These are phyloP conservation scores for Taphrina wiesneri DNA, from an alignment of 1,139 yeast species.

Conservation along the genomic window DNA sequence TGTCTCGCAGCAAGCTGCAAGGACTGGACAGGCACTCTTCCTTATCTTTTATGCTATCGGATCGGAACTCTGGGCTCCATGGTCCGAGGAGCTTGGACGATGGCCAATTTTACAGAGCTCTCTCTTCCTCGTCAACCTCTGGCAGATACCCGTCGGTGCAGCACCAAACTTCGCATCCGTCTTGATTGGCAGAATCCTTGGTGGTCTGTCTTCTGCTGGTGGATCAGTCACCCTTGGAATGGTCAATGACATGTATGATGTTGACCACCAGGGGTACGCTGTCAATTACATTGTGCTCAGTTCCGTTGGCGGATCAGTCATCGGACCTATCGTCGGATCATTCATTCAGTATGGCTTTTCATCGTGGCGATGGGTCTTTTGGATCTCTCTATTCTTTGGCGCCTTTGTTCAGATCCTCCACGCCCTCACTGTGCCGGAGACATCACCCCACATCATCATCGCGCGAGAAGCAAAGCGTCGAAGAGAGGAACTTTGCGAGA, in stretches of 20 bases:
- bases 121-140: conserved; percentile 47
- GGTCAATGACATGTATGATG: conserved; percentile 51
- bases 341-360: conserved; percentile 44
- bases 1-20: conserved; percentile 46
- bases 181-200: conserved; percentile 44
- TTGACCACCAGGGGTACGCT: conserved; percentile 49
- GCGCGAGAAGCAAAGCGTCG: conserved; percentile 48
- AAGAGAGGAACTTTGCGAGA: conserved; percentile 45
- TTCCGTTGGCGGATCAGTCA: conserved; percentile 49
- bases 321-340: conserved; percentile 51
- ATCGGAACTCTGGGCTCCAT: conserved; percentile 51
- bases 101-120: conserved; percentile 49
- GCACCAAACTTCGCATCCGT: conserved; percentile 48
- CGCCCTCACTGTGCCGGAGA: conserved; percentile 47
- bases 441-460: conserved; percentile 46
- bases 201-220: conserved; percentile 47
- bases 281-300: conserved; percentile 50
- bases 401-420: conserved; percentile 46
- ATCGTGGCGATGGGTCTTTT: conserved; percentile 48
- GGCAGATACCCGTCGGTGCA: conserved; percentile 48
- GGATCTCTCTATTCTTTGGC: conserved; percentile 50
- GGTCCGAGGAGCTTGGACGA: conserved; percentile 50
- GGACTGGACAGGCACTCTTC: conserved; percentile 48
- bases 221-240: conserved; percentile 51
- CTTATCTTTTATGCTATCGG: conserved; percentile 50